These are phyloP conservation scores for Theobroma cacao DNA, from an alignment of 345 rosid species.

Conservation along the genomic window DNA sequence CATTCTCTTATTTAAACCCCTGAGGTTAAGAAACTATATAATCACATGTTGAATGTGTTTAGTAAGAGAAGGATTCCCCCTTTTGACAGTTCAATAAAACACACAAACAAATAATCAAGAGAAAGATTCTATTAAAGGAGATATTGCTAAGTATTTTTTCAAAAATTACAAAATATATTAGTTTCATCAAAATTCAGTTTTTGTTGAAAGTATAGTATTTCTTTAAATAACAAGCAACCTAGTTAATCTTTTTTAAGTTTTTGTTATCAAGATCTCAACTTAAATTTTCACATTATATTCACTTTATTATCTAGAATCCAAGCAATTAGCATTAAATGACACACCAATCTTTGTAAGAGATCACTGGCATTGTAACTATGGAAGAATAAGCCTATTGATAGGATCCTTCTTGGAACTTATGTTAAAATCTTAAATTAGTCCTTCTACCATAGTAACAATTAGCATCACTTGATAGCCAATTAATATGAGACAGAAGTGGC, in stretches of 20 bases:
- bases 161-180: background rate
- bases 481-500: background rate
- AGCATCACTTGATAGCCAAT: background rate
- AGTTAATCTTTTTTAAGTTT: background rate
- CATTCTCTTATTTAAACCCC: background rate
- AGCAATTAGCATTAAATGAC: background rate
- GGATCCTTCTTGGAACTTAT: background rate
- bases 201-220: background rate
- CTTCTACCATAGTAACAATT: background rate
- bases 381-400: background rate
- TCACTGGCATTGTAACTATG: background rate
- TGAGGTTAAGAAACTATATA: background rate
- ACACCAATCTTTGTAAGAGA: background rate
- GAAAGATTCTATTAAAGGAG: background rate
- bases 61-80: background rate
- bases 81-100: background rate
- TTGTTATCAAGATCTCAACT: background rate
- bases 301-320: background rate
- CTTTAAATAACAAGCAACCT: background rate
- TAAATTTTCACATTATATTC: background rate
- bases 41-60: background rate
- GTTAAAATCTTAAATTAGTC: background rate
- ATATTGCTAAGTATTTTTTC: background rate
- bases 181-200: background rate
- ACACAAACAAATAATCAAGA: background rate